These are phyloP conservation scores for Penicillium simplicissimum DNA, from an alignment of 495 filamentous ascomycete species.

Conservation along the genomic window DNA sequence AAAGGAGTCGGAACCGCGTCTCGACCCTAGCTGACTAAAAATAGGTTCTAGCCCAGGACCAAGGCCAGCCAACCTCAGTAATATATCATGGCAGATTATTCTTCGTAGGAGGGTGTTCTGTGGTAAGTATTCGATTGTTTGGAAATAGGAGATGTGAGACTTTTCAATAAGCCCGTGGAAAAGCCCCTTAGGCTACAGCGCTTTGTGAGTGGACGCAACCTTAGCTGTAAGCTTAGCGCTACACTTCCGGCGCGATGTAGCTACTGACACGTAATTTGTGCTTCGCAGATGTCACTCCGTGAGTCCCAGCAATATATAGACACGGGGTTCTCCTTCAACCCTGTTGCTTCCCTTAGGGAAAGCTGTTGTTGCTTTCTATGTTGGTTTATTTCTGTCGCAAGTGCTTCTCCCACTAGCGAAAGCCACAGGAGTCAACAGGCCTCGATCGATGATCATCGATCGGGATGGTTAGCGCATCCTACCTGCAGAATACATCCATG, in stretches of 20 bases:
- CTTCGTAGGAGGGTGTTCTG: no score
- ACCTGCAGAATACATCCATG: constrained; percentile 16
- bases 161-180: neutral
- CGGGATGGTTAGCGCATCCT: constrained; percentile 18
- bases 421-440: neutral
- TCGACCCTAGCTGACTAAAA: constrained; percentile 4
- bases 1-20: constrained; percentile 4
- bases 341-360: neutral
- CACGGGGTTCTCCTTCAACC: neutral
- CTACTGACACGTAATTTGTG: neutral
- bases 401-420: constrained; percentile 13
- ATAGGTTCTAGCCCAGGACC: neutral
- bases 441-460: constrained; percentile 10
- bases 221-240: constrained; percentile 1
- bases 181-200: neutral
- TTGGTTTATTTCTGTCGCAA: neutral
- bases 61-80: neutral
- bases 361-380: neutral
- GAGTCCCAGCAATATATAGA: neutral
- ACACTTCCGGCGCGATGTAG: neutral
- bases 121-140: neutral
- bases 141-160: constrained; percentile 3
- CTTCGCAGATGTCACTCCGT: neutral
- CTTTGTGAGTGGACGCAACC: neutral
- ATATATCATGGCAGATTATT: no score